A percentile compares a stretch with the other conserved stretches of the same genome.
phyloP scores from a whole-genome alignment of 129 eudicot genomes.

The Solidago caesia region DNA sequence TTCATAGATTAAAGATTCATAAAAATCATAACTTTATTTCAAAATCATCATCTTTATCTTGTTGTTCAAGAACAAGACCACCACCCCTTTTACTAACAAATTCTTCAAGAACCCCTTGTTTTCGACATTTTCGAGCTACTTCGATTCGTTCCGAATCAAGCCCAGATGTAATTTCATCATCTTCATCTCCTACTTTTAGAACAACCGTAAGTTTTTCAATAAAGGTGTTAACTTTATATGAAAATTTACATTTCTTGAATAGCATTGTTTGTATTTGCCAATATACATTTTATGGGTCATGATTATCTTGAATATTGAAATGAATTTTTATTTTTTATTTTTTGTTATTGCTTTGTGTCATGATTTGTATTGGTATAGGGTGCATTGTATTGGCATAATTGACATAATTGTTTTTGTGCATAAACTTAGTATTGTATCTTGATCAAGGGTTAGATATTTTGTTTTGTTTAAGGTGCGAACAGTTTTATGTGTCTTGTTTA shows the following conservation, averaged over 20 bases:
- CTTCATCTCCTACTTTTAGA: slow-evolving; percentile 38
- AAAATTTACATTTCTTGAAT: background rate
- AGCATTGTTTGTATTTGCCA: background rate
- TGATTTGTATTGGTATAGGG: too few species aligned
- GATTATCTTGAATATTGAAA: too few species aligned
- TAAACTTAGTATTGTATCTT: too few species aligned
- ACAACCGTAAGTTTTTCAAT: slow-evolving; percentile 43
- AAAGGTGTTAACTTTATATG: background rate
- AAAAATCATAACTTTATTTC: slow-evolving; percentile 46
- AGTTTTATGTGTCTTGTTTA: too few species aligned
- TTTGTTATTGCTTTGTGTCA: too few species aligned
- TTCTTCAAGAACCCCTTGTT: slow-evolving; percentile 34
- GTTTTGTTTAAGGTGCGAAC: too few species aligned
- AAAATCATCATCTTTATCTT: slow-evolving; percentile 27
- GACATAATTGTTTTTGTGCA: too few species aligned
- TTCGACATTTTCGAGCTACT: slow-evolving; percentile 48
- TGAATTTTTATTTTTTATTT: too few species aligned
- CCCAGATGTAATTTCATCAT: slow-evolving; percentile 42
- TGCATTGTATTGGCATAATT: too few species aligned
- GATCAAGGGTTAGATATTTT: too few species aligned
- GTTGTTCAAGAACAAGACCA: slow-evolving; percentile 14
- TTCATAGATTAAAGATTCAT: slow-evolving; percentile 46
- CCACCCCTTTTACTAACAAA: slow-evolving; percentile 15
- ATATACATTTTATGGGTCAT: too few species aligned
- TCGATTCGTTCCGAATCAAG: slow-evolving; percentile 47